phyloP scores from a whole-genome alignment of 495 filamentous ascomycete genomes.

The Chlorociboria aeruginascens region DNA sequence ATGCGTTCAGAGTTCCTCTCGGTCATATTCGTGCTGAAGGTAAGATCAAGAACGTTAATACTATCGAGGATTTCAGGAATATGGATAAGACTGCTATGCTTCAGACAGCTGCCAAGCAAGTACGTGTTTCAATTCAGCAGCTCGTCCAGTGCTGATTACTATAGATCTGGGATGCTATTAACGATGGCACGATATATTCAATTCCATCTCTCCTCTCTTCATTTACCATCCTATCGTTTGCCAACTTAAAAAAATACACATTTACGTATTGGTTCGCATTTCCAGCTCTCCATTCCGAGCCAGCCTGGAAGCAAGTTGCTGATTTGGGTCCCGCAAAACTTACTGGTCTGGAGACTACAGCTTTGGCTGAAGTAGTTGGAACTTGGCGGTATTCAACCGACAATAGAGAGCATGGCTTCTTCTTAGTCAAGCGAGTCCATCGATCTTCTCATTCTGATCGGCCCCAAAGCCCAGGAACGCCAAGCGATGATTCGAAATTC shows the following conservation, averaged over 20 bases:
- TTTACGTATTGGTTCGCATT: conserved; percentile 95
- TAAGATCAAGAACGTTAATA: conserved; percentile 92
- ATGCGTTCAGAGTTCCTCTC: conserved; percentile 46
- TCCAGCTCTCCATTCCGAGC: conserved; percentile 80
- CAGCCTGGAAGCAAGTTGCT: conserved; percentile 52
- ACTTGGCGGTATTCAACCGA: conserved; percentile 79
- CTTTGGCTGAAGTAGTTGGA: conserved; percentile 65
- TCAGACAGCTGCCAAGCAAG: conserved; percentile 60
- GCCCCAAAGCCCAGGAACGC: conserved; percentile 28
- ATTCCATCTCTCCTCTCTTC: conserved; percentile 82
- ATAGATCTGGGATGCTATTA: conserved; percentile 94
- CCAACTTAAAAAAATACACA: conserved; percentile 89
- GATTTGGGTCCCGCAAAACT: conserved; percentile 35
- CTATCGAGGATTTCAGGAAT: conserved; percentile 81
- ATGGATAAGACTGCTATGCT: conserved; percentile 62
- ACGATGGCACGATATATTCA: conserved; percentile 89
- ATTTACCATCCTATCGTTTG: conserved; percentile 84
- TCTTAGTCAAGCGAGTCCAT: conserved; percentile 67
- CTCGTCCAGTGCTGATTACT: conserved; percentile 6
- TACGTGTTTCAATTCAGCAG: conserved; percentile 25
- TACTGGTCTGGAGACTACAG: conserved; percentile 51
- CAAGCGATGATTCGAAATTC: conserved; percentile 39
- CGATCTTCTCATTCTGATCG: conserved; percentile 16
- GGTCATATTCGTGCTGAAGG: conserved; percentile 77
- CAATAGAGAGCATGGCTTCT: conserved; percentile 80